Base-by-base conservation (phyloP, 228 moss, liverwort and hornwort genomes). In the Sphagnum magellanicum region DNA sequence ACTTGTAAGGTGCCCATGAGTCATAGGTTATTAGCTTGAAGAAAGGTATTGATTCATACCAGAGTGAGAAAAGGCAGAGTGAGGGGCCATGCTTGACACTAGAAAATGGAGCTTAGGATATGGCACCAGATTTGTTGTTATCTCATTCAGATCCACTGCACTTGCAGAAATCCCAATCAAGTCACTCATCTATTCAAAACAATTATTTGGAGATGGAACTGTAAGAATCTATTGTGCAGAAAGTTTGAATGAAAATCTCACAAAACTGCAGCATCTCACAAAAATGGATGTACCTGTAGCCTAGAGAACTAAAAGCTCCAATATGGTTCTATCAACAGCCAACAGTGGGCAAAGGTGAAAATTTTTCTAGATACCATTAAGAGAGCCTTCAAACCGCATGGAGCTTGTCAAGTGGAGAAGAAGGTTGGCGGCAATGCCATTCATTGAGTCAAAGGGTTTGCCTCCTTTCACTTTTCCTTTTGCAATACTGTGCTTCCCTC, bases 61-160 rank as follows among this genome's bases (percentile, higher is more conserved):
- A 69, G 53, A 68, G 68, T 74, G 67, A 57, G 88, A 71, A 63
- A 78, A 62, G 53, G 83, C 65, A 32, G 77, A 83, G 60, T 74
- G 76, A 6, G 93, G 91, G 55, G 89, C 84, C 74, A 93, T 83
- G 79, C 97, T 97, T 67, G 97, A 91, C 5, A 85, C 75, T 11
- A 97, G 76, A 71, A 82, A 97, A 75, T 97, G 97, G n/a, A 93
- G 85, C 49, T 85, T 83, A 66, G 97, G 97, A 71, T 83, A 97
- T 61, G 97, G 97, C 62, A 97, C 97, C 72, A 97, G 64, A 71
- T 97, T 97, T 76, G 83, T 91, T 49, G 89, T 93, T 63, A 97
- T 91, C 66, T 97, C 97, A 70, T 93, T 93, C 73, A 97, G 64
- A 79, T 97, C 97, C 73, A 93, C 97, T 97, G 78, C 77, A 68